A percentile compares a stretch with the other conserved stretches of the same genome.
These are phyloP conservation scores for Coniochaeta hoffmannii DNA, from an alignment of 2,329 filamentous ascomycete species.

Conservation along the genomic window DNA sequence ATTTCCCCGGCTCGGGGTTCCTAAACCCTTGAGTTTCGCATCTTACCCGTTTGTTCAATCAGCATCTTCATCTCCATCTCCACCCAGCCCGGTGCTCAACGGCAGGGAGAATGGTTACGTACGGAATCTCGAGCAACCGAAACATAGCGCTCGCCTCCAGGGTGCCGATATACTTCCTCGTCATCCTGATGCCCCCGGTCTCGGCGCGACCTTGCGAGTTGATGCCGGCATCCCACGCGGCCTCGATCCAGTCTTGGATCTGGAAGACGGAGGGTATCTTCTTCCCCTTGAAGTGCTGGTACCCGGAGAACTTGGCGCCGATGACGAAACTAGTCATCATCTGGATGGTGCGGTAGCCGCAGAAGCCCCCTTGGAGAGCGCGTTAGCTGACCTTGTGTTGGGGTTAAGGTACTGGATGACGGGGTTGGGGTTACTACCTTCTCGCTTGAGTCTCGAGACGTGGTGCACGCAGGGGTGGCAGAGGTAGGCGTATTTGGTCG, in stretches of 20 bases:
- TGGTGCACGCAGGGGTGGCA: slow-evolving; percentile 72
- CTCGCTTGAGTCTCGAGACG: slow-evolving; percentile 71
- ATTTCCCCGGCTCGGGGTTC: slow-evolving; percentile 34
- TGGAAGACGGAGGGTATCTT: slow-evolving; percentile 68
- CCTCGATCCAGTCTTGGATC: slow-evolving; percentile 81
- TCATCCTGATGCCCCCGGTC: slow-evolving; percentile 81
- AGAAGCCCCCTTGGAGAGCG: slow-evolving; percentile 63
- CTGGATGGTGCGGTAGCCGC: slow-evolving; percentile 92
- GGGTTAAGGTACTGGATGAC: neutral
- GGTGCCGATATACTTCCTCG: slow-evolving; percentile 92
- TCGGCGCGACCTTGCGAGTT: slow-evolving; percentile 68
- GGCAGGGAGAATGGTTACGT: slow-evolving; percentile 21
- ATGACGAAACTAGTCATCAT: slow-evolving; percentile 79
- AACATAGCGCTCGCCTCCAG: slow-evolving; percentile 77
- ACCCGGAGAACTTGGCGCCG: slow-evolving; percentile 45
- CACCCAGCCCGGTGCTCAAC: neutral
- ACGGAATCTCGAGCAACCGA: slow-evolving; percentile 59
- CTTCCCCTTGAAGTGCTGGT: slow-evolving; percentile 44
- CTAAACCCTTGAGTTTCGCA: slow-evolving; percentile 58
- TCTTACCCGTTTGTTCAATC: slow-evolving; percentile 22
- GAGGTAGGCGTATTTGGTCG: slow-evolving; percentile 66
- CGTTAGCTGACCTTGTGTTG: neutral
- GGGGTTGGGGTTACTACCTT: slow-evolving; percentile 40
- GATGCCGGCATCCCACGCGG: slow-evolving; percentile 80
- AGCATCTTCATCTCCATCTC: neutral